Conservation (phyloP, 768 basidiomycete species). For the Nidularia pulvinata region DNA sequence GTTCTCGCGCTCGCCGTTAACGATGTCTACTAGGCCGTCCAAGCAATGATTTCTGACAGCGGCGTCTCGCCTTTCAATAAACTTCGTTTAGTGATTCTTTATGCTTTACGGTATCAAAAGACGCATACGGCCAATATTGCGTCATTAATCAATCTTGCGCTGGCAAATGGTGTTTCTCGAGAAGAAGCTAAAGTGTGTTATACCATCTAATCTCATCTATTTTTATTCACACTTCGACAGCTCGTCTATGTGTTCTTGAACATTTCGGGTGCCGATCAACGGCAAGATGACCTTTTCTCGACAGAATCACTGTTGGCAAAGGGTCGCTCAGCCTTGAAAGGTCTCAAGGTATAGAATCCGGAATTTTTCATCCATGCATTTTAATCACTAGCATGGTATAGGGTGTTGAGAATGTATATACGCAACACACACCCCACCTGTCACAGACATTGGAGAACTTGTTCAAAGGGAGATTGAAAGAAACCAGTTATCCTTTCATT, state of each 20-base stretch:
- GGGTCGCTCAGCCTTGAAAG: constrained; percentile 93
- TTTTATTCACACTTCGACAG: constrained; percentile 35
- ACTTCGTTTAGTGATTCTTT: constrained; percentile 88
- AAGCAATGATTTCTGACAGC: constrained; percentile 70
- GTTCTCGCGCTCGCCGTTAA: too few relatives aligned
- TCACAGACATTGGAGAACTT: constrained; percentile 91
- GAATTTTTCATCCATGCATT: too few relatives aligned
- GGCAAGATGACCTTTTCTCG: constrained; percentile 97
- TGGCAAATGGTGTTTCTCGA: constrained; percentile 72
- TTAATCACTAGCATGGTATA: constrained; percentile 19
- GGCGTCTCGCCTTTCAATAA: constrained; percentile 79
- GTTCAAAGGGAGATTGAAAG: constrained; percentile 83
- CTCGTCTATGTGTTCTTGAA: constrained; percentile 93
- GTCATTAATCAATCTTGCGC: constrained; percentile 69
- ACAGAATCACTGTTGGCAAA: constrained; percentile 94
- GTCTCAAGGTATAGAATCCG: constrained; percentile 67
- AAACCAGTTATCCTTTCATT: constrained; percentile 89
- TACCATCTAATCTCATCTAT: constrained; percentile 5
- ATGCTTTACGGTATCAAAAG: constrained; percentile 95
- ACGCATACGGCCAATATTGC: constrained; percentile 81
- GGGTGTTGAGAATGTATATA: constrained; percentile 99
- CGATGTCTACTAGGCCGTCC: constrained; percentile 60
- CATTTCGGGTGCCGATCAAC: constrained; percentile 92
- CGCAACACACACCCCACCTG: constrained; percentile 93
- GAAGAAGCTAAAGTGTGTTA: constrained; percentile 70